Percentiles rank a stretch among this genome's conserved stretches.
These are phyloP conservation scores for Capsella bursapastoris DNA, from an alignment of 345 rosid species.

Conservation along the genomic window DNA sequence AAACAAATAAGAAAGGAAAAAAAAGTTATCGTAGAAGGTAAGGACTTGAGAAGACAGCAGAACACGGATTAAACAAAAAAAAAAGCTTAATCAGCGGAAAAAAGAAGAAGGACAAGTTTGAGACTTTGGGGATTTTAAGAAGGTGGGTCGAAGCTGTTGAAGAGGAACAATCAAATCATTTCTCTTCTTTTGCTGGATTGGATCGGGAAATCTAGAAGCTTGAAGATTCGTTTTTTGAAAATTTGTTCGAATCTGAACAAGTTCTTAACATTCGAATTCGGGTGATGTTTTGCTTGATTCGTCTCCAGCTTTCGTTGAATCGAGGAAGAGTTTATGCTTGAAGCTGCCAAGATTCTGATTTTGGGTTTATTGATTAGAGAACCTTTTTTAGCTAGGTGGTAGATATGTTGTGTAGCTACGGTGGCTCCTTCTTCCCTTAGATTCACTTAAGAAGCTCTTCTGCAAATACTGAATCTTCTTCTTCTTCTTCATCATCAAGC, in stretches of 20 bases:
- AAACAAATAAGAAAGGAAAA: slow-evolving; percentile 23
- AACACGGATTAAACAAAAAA: not conserved
- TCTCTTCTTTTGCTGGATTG: slow-evolving; percentile 16
- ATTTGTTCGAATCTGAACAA: slow-evolving; percentile 33
- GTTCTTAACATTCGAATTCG: not conserved
- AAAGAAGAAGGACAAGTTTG: slow-evolving; percentile 26
- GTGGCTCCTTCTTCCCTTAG: slow-evolving; percentile 11
- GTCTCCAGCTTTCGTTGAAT: not conserved
- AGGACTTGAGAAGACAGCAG: slow-evolving; percentile 40
- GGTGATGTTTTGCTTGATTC: not conserved
- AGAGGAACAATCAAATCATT: not conserved
- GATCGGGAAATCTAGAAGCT: slow-evolving; percentile 29
- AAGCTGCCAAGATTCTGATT: slow-evolving; percentile 19
- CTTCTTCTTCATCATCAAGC: slow-evolving; percentile 7
- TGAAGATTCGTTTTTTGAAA: slow-evolving; percentile 34
- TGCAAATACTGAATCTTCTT: slow-evolving; percentile 18
- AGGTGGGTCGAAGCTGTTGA: not conserved
- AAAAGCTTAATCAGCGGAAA: slow-evolving; percentile 35
- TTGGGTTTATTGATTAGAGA: not conserved
- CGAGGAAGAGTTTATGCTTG: slow-evolving; percentile 22
- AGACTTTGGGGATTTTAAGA: slow-evolving; percentile 3
- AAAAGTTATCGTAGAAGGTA: slow-evolving; percentile 45
- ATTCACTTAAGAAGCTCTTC: slow-evolving; percentile 6
- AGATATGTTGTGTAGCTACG: slow-evolving; percentile 26
- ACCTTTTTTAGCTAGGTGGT: slow-evolving; percentile 9